Percentiles rank a stretch among this genome's conserved stretches.
Conservation (phyloP, 352 stramenopile genomes). For the Globisporangium echinulatum region DNA sequence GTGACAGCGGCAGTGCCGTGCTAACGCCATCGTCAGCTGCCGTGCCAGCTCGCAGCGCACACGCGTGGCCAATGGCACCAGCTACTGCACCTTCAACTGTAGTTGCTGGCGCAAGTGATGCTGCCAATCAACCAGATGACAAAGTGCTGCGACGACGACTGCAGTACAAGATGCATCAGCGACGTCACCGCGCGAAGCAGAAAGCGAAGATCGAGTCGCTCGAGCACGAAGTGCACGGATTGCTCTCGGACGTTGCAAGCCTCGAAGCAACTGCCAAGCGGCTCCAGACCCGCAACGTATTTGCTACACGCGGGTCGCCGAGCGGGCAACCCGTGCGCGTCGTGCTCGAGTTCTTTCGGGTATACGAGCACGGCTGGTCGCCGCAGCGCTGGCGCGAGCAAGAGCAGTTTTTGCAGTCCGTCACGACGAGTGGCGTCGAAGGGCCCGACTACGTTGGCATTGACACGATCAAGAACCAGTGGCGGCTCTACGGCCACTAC, state of each 20-base stretch:
- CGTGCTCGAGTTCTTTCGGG: slow-evolving; percentile 43
- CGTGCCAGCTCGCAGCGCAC: too few species aligned
- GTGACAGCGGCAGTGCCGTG: too few species aligned
- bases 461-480: slow-evolving; percentile 43
- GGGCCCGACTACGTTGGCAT: slow-evolving; percentile 48
- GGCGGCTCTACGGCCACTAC: slow-evolving; percentile 39
- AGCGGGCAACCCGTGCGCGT: slow-evolving; percentile 25
- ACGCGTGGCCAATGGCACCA: too few species aligned
- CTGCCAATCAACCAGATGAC: slow-evolving; percentile 9
- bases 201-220: slow-evolving; percentile 40
- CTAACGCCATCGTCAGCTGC: too few species aligned
- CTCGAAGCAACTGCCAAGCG: slow-evolving; percentile 26
- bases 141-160: slow-evolving; percentile 36
- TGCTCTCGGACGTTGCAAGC: slow-evolving; percentile 31
- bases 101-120: too few species aligned
- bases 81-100: too few species aligned
- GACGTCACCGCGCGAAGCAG: slow-evolving; percentile 56
- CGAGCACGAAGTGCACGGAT: slow-evolving; percentile 28
- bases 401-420: slow-evolving; percentile 43
- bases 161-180: slow-evolving; percentile 70
- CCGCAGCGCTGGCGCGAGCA: slow-evolving; percentile 17
- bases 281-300: slow-evolving; percentile 28
- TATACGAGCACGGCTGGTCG: slow-evolving; percentile 46
- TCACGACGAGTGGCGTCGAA: slow-evolving; percentile 36
- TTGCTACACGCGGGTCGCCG: slow-evolving; percentile 20